A percentile compares a stretch with the other conserved stretches of the same genome.
These are phyloP conservation scores for Aspergillus spinulosporus DNA, from an alignment of 2,329 filamentous ascomycete genomes.

Conservation along the genomic window DNA sequence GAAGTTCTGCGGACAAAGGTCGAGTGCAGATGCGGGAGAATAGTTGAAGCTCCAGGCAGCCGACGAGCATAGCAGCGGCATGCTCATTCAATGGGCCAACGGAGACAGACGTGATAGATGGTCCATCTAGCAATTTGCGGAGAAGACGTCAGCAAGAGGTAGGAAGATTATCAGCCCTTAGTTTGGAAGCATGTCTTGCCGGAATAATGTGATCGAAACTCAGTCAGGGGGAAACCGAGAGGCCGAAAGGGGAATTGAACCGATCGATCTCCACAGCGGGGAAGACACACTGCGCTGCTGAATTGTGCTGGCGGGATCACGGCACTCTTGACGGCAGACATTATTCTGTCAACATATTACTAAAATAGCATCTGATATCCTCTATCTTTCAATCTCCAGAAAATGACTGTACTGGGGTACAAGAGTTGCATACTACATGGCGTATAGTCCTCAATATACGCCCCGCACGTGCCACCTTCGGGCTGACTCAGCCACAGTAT, in stretches of 20 bases:
- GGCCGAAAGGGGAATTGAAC: slow-evolving; percentile 12
- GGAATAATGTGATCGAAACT: neutral
- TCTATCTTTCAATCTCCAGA: neutral
- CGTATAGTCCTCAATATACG: neutral
- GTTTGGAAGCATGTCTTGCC: slow-evolving; percentile 9
- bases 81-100: slow-evolving; percentile 16
- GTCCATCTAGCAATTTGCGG: slow-evolving; percentile 9
- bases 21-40: slow-evolving; percentile 19
- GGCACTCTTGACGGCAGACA: neutral
- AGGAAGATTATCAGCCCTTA: slow-evolving; percentile 10
- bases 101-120: neutral
- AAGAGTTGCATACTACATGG: neutral
- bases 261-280: slow-evolving; percentile 20
- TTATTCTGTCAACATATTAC: neutral
- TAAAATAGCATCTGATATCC: neutral
- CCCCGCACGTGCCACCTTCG: slow-evolving; percentile 23
- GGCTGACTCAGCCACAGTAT: slow-evolving; percentile 22
- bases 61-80: slow-evolving; percentile 13
- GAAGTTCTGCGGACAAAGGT: slow-evolving; percentile 10
- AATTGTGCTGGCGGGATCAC: neutral
- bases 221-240: slow-evolving; percentile 16
- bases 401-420: neutral
- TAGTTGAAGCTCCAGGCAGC: slow-evolving; percentile 16
- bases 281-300: neutral
- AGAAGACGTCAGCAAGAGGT: slow-evolving; percentile 3